phyloP scores from a whole-genome alignment of 352 stramenopile species.

The Phytophthora pistaciae region DNA sequence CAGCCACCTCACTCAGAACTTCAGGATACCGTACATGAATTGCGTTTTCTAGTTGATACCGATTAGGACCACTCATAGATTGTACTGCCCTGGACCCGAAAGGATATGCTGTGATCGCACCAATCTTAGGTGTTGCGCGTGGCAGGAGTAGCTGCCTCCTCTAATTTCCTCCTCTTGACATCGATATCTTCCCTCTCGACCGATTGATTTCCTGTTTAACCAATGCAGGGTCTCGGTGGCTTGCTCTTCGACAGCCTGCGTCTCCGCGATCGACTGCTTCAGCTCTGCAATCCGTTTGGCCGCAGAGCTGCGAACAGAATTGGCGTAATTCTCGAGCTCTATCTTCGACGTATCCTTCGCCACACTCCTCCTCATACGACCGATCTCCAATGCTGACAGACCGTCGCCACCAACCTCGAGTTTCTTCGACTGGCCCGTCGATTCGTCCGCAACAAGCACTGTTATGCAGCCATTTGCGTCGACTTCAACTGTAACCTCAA shows the following conservation, averaged over 20 bases:
- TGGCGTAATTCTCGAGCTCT: slow-evolving; percentile 1
- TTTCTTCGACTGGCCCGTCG: background rate
- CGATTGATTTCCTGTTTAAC: background rate
- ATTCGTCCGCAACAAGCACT: background rate
- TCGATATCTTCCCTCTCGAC: background rate
- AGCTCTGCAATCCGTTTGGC: slow-evolving; percentile 1
- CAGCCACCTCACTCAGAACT: no score
- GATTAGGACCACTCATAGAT: background rate
- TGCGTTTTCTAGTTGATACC: background rate
- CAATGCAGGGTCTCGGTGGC: background rate
- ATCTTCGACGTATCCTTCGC: background rate
- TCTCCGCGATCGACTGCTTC: slow-evolving; percentile 1
- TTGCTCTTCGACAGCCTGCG: background rate
- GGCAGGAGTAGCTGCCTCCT: background rate
- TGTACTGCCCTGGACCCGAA: background rate
- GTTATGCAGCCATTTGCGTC: background rate
- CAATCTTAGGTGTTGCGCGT: background rate
- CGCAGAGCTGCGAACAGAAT: background rate
- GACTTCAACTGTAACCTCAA: slow-evolving; percentile 3
- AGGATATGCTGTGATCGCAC: background rate
- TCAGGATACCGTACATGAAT: background rate
- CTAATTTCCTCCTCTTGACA: slow-evolving; percentile 5
- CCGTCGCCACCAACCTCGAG: background rate
- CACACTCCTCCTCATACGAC: slow-evolving; percentile 1
- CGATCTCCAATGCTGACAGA: background rate